Conservation (phyloP, 345 rosid species). For the Linum lewisii region DNA sequence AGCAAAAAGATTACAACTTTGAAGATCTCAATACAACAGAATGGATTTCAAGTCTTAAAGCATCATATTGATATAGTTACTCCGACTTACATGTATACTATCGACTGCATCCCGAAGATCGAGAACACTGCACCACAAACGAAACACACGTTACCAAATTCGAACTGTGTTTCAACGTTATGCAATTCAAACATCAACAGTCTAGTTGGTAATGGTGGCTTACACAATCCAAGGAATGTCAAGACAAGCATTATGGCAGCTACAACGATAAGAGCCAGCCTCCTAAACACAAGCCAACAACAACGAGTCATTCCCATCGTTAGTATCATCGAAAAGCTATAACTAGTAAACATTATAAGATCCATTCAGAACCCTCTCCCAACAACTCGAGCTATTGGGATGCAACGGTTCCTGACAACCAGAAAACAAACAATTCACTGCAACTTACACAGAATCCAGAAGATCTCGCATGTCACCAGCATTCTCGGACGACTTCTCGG, state of each 20-base stretch:
- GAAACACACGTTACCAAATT: slow-evolving; percentile 1
- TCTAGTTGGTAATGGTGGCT: slow-evolving; percentile 15
- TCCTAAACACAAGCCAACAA: slow-evolving; percentile 29
- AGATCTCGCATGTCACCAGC: slow-evolving; percentile 50
- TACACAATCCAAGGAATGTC: slow-evolving; percentile 75
- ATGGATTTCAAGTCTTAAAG: too few relatives aligned
- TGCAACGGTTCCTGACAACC: too few relatives aligned
- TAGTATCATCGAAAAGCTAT: slow-evolving; percentile 1
- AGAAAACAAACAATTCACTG: neutral
- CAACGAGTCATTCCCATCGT: neutral
- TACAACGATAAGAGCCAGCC: slow-evolving; percentile 47
- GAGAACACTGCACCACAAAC: slow-evolving; percentile 52
- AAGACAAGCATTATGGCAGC: slow-evolving; percentile 72
- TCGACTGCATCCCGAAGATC: slow-evolving; percentile 61
- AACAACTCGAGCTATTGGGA: too few relatives aligned
- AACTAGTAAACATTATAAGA: too few relatives aligned
- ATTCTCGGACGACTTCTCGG: slow-evolving; percentile 43
- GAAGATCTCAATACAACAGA: neutral
- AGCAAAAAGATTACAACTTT: neutral
- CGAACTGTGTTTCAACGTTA: neutral
- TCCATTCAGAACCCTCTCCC: too few relatives aligned
- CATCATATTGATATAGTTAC: too few relatives aligned
- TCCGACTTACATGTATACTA: slow-evolving; percentile 85
- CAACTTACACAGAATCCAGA: slow-evolving; percentile 61
- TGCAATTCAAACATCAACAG: neutral